Percentiles rank a stretch among this genome's conserved stretches.
phyloP scores from a whole-genome alignment of 257 asterid genomes.

The Mentha longifolia region DNA sequence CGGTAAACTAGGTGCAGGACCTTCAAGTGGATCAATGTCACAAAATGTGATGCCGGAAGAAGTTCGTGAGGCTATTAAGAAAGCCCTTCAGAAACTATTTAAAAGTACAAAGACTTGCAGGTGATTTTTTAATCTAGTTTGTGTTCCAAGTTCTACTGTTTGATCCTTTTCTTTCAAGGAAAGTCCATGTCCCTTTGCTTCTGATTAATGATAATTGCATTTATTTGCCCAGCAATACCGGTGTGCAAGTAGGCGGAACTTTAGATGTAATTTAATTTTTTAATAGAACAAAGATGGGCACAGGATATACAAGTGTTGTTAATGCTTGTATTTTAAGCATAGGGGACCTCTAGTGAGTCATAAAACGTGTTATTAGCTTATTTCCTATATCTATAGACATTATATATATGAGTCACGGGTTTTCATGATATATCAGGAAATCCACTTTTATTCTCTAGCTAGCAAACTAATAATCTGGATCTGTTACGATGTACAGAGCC shows the following conservation, averaged over 20 bases:
- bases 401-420: background rate
- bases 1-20: conserved; percentile 39
- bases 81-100: conserved; percentile 67
- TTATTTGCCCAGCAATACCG: background rate
- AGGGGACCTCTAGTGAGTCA: background rate
- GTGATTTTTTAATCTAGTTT: conserved; percentile 40
- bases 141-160: conserved; percentile 11
- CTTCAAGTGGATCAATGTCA: conserved; percentile 41
- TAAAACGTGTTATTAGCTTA: background rate
- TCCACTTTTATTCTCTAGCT: background rate
- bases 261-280: background rate
- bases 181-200: background rate
- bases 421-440: background rate
- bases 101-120: conserved; percentile 77
- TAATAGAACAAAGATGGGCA: background rate
- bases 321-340: background rate
- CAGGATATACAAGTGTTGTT: background rate
- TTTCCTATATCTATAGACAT: background rate
- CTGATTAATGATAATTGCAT: background rate
- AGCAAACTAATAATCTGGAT: background rate
- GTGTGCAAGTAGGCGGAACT: background rate
- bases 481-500: background rate
- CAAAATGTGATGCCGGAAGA: conserved; percentile 61
- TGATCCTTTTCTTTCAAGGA: conserved; percentile 5
- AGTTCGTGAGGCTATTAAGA: conserved; percentile 61